Evolutionary conservation across 1,284 basidiomycete genomes (phyloP).

Genomic region (Schizophyllum amplum): DNA sequence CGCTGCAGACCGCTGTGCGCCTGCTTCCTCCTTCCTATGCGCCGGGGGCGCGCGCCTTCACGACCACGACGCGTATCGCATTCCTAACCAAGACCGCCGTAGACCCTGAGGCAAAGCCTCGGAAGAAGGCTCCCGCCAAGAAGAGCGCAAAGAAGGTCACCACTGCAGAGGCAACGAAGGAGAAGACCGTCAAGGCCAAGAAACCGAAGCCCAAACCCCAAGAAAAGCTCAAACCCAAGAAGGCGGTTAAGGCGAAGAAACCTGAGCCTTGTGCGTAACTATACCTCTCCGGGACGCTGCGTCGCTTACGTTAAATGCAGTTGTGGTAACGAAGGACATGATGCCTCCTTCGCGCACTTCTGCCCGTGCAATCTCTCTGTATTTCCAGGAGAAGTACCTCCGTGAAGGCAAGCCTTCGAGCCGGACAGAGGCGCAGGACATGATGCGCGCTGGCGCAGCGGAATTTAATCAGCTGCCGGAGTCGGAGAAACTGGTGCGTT

Average conservation of each 20-base stretch:
- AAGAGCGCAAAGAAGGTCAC: neutral
- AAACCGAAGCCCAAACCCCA: constrained; percentile 7
- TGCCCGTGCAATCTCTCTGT: neutral
- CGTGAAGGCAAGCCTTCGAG: neutral
- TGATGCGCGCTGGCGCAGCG: neutral
- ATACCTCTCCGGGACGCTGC: neutral
- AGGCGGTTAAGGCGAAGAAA: neutral
- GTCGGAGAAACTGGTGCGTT: neutral
- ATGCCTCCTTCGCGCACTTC: neutral
- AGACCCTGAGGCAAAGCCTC: neutral
- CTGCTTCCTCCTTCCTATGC: neutral
- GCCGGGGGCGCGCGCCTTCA: constrained; percentile 2
- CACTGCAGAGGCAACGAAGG: neutral
- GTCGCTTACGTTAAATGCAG: neutral
- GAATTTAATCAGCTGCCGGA: neutral
- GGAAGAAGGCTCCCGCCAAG: neutral
- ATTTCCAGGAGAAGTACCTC: neutral
- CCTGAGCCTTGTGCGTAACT: neutral
- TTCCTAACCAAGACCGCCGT: neutral
- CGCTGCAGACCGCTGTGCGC: neutral
- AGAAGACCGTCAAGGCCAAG: constrained; percentile 2
- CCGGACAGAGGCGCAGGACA: neutral
- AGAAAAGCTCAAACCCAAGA: constrained; percentile 4
- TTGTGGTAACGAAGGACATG: neutral
- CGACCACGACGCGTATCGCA: constrained; percentile 1